Base-by-base conservation (phyloP, 345 rosid species). In the Streptanthus diversifolius region DNA sequence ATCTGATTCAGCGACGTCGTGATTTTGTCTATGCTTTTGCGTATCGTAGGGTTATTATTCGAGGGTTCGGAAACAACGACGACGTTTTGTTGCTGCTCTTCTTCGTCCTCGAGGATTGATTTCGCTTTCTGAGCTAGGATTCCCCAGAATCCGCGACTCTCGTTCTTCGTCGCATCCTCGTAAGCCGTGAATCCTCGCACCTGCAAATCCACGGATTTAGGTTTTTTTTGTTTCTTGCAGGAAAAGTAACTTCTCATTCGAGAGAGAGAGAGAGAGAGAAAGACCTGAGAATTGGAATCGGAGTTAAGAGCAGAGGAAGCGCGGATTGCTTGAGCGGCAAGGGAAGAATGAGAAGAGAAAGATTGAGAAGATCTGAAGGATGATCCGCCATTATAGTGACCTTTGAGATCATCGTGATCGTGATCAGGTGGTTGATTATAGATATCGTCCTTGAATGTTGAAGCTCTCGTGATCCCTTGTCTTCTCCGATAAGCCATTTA, bases 401-500 rank as follows among this genome's bases (percentile, higher is more conserved):
- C 62, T 70, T 69, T 73, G 52, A 62, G 70, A 37, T 65, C 66
- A 9, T 52, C 55, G n/a, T 57, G 43, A 60, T 75, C 76, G 13
- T 44, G 72, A 71, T 77, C 77, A 0, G 90, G 80, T 9, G 80
- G 78, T 39, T 77, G 76, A 40, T 73, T 67, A 51, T 71, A 64
- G 62, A 80, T 72, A 68, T 95, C 97, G 70, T 95, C 99, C 63
- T 82, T 85, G 85, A 95, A 88, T 10, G 98, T 95, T 7, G 96
- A 71, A 15, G 96, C 74, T 63, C 88, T 85, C n/a, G 83, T 69
- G 18, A 86, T 79, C 30, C 97, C 99, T 35, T 90, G 98, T 81
- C 85, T 88, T 78, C 99, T 85, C 82, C 99, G 81, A 60, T 92
- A 95, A 43, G 99, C 99, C 98, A 95, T 95, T 36, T 61, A 36